phyloP scores from a whole-genome alignment of 2,329 filamentous ascomycete species.

The Pseudogymnoascus sp. region DNA sequence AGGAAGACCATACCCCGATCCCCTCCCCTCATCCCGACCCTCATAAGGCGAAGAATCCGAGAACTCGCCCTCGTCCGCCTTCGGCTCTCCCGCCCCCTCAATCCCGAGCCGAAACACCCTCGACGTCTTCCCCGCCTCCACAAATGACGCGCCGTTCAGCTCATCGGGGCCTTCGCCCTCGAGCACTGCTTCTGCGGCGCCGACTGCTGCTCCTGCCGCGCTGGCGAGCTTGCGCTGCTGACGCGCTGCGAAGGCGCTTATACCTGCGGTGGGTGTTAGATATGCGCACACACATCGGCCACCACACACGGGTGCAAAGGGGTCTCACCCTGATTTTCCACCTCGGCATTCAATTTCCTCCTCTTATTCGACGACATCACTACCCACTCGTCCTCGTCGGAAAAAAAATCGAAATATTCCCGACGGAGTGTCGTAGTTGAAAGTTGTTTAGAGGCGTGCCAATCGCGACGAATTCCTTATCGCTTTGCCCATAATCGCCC shows the following conservation, averaged over 20 bases:
- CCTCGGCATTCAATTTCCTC: slow-evolving; percentile 35
- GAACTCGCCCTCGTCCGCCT: background rate
- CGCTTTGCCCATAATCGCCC: background rate
- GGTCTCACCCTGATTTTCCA: slow-evolving; percentile 31
- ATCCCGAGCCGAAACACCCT: background rate
- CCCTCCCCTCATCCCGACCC: background rate
- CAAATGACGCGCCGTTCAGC: slow-evolving; percentile 5
- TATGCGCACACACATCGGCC: background rate
- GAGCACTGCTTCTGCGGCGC: slow-evolving; percentile 29
- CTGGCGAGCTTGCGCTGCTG: background rate
- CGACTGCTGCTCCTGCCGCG: background rate
- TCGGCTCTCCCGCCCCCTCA: background rate
- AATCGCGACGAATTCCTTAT: background rate
- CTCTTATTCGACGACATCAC: slow-evolving; percentile 31
- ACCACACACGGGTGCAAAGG: background rate
- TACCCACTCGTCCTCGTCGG: background rate
- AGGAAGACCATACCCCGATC: background rate
- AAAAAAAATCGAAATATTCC: background rate
- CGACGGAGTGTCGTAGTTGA: background rate
- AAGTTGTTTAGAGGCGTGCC: background rate
- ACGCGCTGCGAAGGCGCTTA: slow-evolving; percentile 28
- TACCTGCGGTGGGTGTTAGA: slow-evolving; percentile 21
- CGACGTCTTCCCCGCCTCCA: slow-evolving; percentile 5
- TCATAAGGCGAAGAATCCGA: slow-evolving; percentile 8
- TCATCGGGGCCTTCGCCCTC: slow-evolving; percentile 28